phyloP scores from a whole-genome alignment of 1,139 yeast species.

The Kurtzmaniella quercitrusa region DNA sequence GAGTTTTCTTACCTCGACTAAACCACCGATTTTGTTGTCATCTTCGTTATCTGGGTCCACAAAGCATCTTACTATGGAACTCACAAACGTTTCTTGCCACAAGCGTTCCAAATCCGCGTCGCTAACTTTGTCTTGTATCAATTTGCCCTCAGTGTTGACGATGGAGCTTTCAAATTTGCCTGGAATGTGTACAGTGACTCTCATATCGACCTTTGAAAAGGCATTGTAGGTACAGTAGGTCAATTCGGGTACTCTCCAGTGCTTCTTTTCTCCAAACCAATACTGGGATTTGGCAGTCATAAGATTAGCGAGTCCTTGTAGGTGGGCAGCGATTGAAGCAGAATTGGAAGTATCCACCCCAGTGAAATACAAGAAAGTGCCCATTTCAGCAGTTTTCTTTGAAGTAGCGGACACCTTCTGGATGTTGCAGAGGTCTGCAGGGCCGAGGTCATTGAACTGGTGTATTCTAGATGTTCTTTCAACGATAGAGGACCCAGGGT shows the following conservation, averaged over 20 bases:
- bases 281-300: constrained; percentile 51
- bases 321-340: constrained; percentile 66
- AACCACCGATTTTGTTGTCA: constrained; percentile 45
- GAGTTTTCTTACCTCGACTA: constrained; percentile 44
- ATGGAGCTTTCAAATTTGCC: constrained; percentile 50
- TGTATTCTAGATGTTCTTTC: constrained; percentile 51
- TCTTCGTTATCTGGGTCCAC: constrained; percentile 68
- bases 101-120: constrained; percentile 33
- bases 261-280: constrained; percentile 64
- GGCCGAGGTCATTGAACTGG: constrained; percentile 61
- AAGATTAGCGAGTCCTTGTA: constrained; percentile 71
- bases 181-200: constrained; percentile 67
- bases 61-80: constrained; percentile 63
- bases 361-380: constrained; percentile 53
- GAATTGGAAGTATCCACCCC: constrained; percentile 56
- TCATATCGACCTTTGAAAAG: constrained; percentile 62
- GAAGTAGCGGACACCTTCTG: constrained; percentile 44
- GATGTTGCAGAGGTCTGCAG: constrained; percentile 83
- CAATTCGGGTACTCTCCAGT: constrained; percentile 74
- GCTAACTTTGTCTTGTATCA: constrained; percentile 34
- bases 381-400: constrained; percentile 37
- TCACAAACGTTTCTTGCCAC: constrained; percentile 69
- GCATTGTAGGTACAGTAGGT: constrained; percentile 45
- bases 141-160: constrained; percentile 44
- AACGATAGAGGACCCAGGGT: constrained; percentile 44